Evolutionary conservation across 441 rosid species (phyloP).

Genomic region (Rhodomyrtus psidioides): DNA sequence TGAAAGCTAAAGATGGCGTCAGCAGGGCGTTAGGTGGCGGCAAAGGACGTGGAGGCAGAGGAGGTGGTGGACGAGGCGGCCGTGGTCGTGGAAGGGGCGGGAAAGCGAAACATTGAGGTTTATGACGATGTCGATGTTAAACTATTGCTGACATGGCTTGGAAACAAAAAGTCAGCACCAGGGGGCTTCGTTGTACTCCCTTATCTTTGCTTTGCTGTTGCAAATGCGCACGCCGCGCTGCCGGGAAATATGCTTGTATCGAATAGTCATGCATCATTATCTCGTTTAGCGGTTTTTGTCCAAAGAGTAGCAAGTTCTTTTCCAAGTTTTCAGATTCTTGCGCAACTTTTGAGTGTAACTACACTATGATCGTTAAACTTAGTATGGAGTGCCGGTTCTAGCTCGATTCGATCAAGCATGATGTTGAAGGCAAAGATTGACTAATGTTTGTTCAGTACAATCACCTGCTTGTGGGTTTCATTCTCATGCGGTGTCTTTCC

Average conservation of each 20-base stretch:
- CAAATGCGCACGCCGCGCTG: neutral
- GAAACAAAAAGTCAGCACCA: neutral
- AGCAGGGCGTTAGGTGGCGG: constrained; percentile 34
- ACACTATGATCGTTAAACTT: neutral
- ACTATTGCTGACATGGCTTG: neutral
- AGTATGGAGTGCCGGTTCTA: neutral
- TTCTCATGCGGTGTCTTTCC: neutral
- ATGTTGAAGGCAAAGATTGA: neutral
- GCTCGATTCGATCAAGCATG: neutral
- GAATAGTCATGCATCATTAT: neutral
- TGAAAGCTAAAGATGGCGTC: constrained; percentile 38
- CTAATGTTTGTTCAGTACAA: neutral
- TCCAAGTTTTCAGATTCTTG: neutral
- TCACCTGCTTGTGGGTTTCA: neutral
- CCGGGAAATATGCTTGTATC: neutral
- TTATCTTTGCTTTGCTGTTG: neutral
- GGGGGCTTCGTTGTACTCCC: neutral
- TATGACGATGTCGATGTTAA: neutral
- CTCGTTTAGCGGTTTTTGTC: neutral
- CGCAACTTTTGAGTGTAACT: neutral
- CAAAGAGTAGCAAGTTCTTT: neutral
- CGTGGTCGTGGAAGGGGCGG: constrained; percentile 54
- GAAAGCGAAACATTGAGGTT: constrained; percentile 24
- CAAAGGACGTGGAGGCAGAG: constrained; percentile 30
- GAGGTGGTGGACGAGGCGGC: constrained; percentile 32